Base-by-base conservation (phyloP, 192 early-diverging fungal species). In the Globomyces pollinis-pini region DNA sequence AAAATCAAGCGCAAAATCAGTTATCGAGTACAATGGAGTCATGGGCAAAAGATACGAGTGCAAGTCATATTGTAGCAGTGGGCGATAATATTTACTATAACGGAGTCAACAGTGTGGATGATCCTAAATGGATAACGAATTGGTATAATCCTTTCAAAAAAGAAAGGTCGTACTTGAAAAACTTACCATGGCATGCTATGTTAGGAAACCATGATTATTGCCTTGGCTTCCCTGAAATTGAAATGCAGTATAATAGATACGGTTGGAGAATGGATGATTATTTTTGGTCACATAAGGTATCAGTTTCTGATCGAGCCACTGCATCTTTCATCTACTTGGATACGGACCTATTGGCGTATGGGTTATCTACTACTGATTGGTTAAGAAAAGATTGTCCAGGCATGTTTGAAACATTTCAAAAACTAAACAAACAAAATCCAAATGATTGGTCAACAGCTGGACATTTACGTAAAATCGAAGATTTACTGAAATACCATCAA, bases 141-240 rank as follows among this genome's bases (percentile, higher is more conserved):
- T 49, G 45, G 45, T 49, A 49, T 26, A 18, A 49, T 13, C 45
- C 45, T 20, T 49, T 49, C 21, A 49, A 49, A 29, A 20, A 11
- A 18, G 12, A 28, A 18, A 11, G 28, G 0, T 20, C 45, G 11
- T 23, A 49, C 15, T 15, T 49, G 15, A 8, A 26, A 5, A 6
- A 29, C 7, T 20, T 49, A 11, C 45, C 45, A 2, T 49, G 45
- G 45, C 45, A 49, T 15, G 45, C 45, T 3, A 49, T 49, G 45
- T 15, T 49, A 11, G 45, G 45, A 49, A 49, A 49, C 24, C 45
- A 49, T 29, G 45, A 49, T 26, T 49, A 49, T 15, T 49, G 45
- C 45, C 13, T 26, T 26, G 45, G 24, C 24, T 26, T 26, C 1
- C 45, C 45, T 8, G 12, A 20, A 20, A 26, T 26, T 26, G 45